phyloP scores from a whole-genome alignment of 176 grass and related monocot genomes.

The Elaeis guineensis region DNA sequence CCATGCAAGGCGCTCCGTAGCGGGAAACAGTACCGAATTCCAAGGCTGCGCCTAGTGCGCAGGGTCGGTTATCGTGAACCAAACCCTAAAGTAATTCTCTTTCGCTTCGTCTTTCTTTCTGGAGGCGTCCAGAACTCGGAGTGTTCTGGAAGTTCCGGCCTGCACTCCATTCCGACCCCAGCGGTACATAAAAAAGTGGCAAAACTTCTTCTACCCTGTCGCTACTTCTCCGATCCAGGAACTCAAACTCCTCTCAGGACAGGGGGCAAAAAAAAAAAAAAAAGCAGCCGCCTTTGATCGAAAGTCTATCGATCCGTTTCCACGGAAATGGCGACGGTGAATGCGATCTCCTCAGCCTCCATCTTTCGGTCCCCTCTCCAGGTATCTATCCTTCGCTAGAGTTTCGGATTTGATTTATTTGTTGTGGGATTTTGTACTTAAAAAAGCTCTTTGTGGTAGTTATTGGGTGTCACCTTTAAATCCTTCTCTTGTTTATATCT shows the following conservation, averaged over 20 bases:
- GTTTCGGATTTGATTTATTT: neutral
- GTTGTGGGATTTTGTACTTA: neutral
- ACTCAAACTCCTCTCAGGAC: neutral
- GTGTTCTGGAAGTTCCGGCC: conserved; percentile 17
- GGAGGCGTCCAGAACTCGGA: neutral
- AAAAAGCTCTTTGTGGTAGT: no score
- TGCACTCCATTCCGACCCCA: neutral
- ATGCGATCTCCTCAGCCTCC: conserved; percentile 48
- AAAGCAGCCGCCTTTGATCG: neutral
- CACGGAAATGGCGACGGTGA: conserved; percentile 35
- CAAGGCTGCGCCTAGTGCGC: neutral
- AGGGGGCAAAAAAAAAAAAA: no score
- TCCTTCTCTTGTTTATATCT: neutral
- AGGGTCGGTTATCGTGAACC: neutral
- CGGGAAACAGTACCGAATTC: no score
- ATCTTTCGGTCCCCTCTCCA: conserved; percentile 33
- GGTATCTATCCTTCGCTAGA: conserved; percentile 4
- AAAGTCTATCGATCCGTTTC: neutral
- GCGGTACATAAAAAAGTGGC: conserved; percentile 1
- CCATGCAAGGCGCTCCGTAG: no score
- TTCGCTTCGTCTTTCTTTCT: no score
- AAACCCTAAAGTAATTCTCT: conserved; percentile 2
- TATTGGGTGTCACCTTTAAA: no score
- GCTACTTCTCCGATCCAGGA: neutral
- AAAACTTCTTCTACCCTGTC: neutral